Evolutionary conservation across 176 grass and related monocot species (phyloP).

Genomic region (Stipa capillata): DNA sequence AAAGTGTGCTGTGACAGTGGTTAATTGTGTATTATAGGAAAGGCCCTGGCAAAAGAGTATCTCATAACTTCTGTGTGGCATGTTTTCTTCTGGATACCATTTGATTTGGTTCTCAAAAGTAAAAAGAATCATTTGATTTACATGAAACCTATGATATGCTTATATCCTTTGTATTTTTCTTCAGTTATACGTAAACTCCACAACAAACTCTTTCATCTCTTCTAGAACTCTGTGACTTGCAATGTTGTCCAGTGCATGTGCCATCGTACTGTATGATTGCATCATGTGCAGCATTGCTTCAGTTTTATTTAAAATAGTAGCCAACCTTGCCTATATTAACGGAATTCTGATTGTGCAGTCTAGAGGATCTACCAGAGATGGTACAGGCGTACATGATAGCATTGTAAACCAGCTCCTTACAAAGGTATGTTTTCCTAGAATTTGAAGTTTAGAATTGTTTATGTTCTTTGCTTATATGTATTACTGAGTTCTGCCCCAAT

Average conservation of each 20-base stretch:
- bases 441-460: background rate
- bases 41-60: background rate
- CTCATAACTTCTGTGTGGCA: background rate
- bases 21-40: background rate
- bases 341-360: constrained; percentile 48
- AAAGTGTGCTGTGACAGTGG: background rate
- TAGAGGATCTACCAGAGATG: constrained; percentile 89
- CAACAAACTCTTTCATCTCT: background rate
- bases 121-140: background rate
- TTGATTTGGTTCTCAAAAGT: background rate
- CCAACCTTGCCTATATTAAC: background rate
- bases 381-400: constrained; percentile 93
- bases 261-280: background rate
- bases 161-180: background rate
- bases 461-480: constrained; percentile 14
- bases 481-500: constrained; percentile 22
- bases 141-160: constrained; percentile 5
- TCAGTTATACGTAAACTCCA: background rate
- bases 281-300: background rate
- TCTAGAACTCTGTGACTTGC: background rate
- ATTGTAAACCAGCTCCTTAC: constrained; percentile 97
- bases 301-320: constrained; percentile 9
- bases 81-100: background rate
- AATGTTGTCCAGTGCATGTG: background rate
- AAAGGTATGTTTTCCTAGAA: constrained; percentile 45